Evolutionary conservation across 2,329 filamentous ascomycete genomes (phyloP), one percentile per base, ranked within the genome.

Genomic region (Hypoxylon sp.): DNA sequence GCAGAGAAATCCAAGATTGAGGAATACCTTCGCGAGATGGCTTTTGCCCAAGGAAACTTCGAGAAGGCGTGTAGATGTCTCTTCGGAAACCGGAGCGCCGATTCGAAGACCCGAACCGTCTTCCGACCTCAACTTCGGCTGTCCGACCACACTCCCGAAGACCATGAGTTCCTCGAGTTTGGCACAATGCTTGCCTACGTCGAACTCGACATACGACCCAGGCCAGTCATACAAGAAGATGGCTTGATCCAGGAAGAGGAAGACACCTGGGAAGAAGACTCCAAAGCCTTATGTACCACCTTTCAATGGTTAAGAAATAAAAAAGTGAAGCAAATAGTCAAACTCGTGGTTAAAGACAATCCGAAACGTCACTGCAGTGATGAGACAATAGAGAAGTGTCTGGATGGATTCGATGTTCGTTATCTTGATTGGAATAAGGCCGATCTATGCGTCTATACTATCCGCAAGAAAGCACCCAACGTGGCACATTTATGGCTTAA

Each of bases 241-340:
- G 37, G 13, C 19, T 50, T 39, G 3, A 34, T 30, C n/a, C 17
- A 20, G 8, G 52, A 51, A 46, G 51, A 52, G 15, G 52, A 55
- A 15, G 52, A 52, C 5, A 50, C 20, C 13, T 56, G 52, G 58
- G 39, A 48, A 43, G 47, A 62, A 53, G 59, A 62, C 41, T 56
- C 53, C 1, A 56, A 48, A 41, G 59, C 53, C 26, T 34, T 62
- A 26, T 44, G 53, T 19, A 53, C 52, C 28, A 62, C 53, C 10
- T 62, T 62, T 49, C 39, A 57, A 62, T 62, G 59, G 59, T 15
- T 62, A 34, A 56, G 24, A 28, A 52, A 62, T 43, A 62, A 57
- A 47, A 48, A 56, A 8, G 59, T 62, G 17, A 57, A 62, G 48
- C 59, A 62, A 57, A 62, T 62, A 62, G 59, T 57, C 7, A 62